Conservation (phyloP, 1,284 basidiomycete species). For the Trichosporon sp. region DNA sequence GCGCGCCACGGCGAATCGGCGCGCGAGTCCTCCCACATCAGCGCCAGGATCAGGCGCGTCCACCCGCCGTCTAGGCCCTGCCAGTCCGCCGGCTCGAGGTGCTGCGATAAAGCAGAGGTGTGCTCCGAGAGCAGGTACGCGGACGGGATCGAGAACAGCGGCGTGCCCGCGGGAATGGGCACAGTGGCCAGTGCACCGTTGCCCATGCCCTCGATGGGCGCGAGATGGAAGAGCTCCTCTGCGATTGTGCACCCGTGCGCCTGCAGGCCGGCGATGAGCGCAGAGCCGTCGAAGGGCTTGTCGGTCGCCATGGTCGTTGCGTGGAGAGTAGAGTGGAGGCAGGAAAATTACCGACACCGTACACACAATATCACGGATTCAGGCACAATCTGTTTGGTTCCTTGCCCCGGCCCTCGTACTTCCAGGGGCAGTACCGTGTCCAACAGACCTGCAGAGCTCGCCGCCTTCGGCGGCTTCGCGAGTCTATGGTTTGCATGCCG, state of each 20-base stretch:
- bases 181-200: slow-evolving; percentile 42
- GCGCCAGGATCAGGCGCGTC: slow-evolving; percentile 79
- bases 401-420: background rate
- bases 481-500: background rate
- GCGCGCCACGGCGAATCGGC: slow-evolving; percentile 61
- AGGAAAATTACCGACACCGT: background rate
- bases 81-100: slow-evolving; percentile 61
- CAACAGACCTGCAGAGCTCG: too few relatives aligned
- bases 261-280: background rate
- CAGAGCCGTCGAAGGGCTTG: background rate
- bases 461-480: background rate
- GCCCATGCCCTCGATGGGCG: slow-evolving; percentile 41
- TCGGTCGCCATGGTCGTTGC: background rate
- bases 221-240: slow-evolving; percentile 23
- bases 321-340: background rate
- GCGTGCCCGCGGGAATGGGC: slow-evolving; percentile 49
- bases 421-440: too few relatives aligned
- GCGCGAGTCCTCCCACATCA: slow-evolving; percentile 86
- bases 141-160: slow-evolving; percentile 79
- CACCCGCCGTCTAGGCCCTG: slow-evolving; percentile 66
- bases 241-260: background rate
- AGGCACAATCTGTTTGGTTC: slow-evolving; percentile 4
- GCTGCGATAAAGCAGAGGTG: slow-evolving; percentile 59
- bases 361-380: background rate
- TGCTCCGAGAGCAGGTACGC: slow-evolving; percentile 70